phyloP scores from a whole-genome alignment of 805 yeast species.

The Clavispora santaluciae region DNA sequence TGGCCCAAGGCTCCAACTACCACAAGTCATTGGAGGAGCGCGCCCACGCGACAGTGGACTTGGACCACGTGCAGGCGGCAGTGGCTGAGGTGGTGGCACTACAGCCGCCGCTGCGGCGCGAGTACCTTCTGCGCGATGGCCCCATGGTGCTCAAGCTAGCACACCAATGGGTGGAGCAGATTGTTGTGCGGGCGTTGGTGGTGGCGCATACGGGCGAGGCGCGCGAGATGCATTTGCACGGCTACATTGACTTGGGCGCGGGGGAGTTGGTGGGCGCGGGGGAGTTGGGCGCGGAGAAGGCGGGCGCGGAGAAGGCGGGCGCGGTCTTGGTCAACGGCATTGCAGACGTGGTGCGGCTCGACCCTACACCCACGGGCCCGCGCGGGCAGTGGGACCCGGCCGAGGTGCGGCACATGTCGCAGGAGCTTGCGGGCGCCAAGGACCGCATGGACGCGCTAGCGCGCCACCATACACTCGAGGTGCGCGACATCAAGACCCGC shows the following conservation, averaged over 20 bases:
- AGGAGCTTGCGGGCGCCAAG: constrained; percentile 7
- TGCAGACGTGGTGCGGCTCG: constrained; percentile 14
- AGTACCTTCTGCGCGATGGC: neutral
- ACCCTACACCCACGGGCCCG: neutral
- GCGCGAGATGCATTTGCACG: constrained; percentile 59
- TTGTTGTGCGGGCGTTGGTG: constrained; percentile 34
- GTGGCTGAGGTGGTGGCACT: constrained; percentile 8
- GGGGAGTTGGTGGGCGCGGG: constrained; percentile 14
- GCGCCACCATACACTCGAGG: constrained; percentile 7
- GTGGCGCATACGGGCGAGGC: constrained; percentile 48
- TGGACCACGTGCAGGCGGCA: constrained; percentile 15
- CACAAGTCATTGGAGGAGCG: constrained; percentile 11
- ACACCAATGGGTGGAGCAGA: constrained; percentile 37
- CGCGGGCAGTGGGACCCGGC: neutral
- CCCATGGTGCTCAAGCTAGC: constrained; percentile 14
- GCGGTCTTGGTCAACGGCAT: constrained; percentile 58
- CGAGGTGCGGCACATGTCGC: constrained; percentile 1
- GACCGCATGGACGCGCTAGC: constrained; percentile 1
- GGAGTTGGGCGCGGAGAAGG: too few species aligned
- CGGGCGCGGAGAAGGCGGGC: too few species aligned
- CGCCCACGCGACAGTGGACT: constrained; percentile 47
- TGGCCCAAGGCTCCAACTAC: constrained; percentile 41
- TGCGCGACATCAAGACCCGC: constrained; percentile 62
- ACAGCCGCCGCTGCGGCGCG: constrained; percentile 3
- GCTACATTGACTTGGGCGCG: constrained; percentile 35